Evolutionary conservation across 2,329 filamentous ascomycete genomes (phyloP).

Genomic region (Claviceps sorghi): DNA sequence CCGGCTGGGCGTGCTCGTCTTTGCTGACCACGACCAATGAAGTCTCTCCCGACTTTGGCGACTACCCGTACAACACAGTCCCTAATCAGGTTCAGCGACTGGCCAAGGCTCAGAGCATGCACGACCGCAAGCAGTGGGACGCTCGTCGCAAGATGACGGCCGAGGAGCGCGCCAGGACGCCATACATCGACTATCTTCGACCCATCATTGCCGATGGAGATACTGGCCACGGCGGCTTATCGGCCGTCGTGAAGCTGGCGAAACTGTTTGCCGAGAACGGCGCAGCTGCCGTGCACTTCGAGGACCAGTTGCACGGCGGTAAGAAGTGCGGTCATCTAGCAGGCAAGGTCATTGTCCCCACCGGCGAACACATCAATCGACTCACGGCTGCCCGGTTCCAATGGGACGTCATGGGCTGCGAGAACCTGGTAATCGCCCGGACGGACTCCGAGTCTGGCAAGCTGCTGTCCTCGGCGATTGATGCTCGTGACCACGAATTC

Average conservation of each 20-base stretch:
- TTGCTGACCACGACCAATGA: slow-evolving; percentile 90
- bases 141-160: slow-evolving; percentile 60
- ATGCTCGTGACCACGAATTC: slow-evolving; percentile 91
- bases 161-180: slow-evolving; percentile 57
- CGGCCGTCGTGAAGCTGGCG: slow-evolving; percentile 85
- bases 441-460: slow-evolving; percentile 92
- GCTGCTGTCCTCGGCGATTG: slow-evolving; percentile 78
- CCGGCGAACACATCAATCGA: slow-evolving; percentile 92
- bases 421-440: slow-evolving; percentile 87
- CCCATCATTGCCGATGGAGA: slow-evolving; percentile 95
- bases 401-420: slow-evolving; percentile 94
- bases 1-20: slow-evolving; percentile 94
- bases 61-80: slow-evolving; percentile 98
- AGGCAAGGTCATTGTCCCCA: slow-evolving; percentile 87
- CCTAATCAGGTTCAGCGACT: slow-evolving; percentile 94
- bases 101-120: slow-evolving; percentile 91
- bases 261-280: slow-evolving; percentile 97
- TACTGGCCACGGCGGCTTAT: slow-evolving; percentile 85
- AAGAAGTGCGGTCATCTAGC: slow-evolving; percentile 98
- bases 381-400: slow-evolving; percentile 86
- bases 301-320: slow-evolving; percentile 92
- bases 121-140: slow-evolving; percentile 94
- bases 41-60: slow-evolving; percentile 92
- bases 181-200: slow-evolving; percentile 82
- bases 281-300: slow-evolving; percentile 90